These are phyloP conservation scores for Hanseniaspora sp. DNA, from an alignment of 1,139 yeast genomes.

Conservation along the genomic window DNA sequence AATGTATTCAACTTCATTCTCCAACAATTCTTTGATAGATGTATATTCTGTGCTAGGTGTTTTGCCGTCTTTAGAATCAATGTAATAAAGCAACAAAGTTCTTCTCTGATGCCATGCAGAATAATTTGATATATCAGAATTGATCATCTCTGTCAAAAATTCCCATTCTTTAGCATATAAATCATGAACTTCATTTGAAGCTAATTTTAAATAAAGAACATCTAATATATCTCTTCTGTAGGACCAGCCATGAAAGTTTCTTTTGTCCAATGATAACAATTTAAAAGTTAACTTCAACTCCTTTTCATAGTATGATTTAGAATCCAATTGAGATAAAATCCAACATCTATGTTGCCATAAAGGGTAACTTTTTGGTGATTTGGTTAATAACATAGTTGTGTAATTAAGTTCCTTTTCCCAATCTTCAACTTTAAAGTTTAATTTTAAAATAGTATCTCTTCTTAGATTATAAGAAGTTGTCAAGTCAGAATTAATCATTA, in stretches of 20 bases:
- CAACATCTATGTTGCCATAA: conserved; percentile 90
- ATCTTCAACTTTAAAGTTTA: conserved; percentile 26
- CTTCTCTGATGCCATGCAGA: conserved; percentile 95
- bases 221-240: conserved; percentile 67
- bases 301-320: conserved; percentile 42
- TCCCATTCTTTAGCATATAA: conserved; percentile 45
- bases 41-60: conserved; percentile 25
- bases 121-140: conserved; percentile 75
- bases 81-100: conserved; percentile 43
- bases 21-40: conserved; percentile 34
- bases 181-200: conserved; percentile 23
- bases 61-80: conserved; percentile 1
- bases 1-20: conserved; percentile 53
- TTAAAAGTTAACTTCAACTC: conserved; percentile 63
- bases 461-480: conserved; percentile 87
- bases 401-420: conserved; percentile 54
- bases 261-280: conserved; percentile 57
- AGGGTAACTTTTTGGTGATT: conserved; percentile 87
- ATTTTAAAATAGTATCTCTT: conserved; percentile 48
- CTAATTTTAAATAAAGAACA: conserved; percentile 33
- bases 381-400: conserved; percentile 46
- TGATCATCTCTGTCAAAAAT: conserved; percentile 69
- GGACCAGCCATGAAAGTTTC: conserved; percentile 95
- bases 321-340: conserved; percentile 52
- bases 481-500: conserved; percentile 69